Conservation (phyloP, 2,329 filamentous ascomycete genomes). For the Alternaria brassicicola region DNA sequence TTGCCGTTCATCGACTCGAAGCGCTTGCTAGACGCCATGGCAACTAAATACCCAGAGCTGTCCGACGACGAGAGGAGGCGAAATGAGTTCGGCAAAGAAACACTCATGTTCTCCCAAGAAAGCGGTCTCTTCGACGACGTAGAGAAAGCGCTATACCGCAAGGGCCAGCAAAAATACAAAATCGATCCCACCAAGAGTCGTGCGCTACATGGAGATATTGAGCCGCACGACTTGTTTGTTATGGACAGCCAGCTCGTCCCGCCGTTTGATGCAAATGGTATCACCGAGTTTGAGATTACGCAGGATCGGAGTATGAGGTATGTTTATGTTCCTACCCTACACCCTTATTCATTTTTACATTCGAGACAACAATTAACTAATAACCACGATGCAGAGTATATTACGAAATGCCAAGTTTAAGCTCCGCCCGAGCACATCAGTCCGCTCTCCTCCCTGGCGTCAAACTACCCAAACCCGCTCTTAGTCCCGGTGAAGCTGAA, state of each 20-base stretch:
- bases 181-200: conserved; percentile 77
- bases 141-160: conserved; percentile 86
- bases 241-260: conserved; percentile 83
- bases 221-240: conserved; percentile 82
- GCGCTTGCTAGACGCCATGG: conserved; percentile 80
- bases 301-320: conserved; percentile 79
- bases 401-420: conserved; percentile 77
- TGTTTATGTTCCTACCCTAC: conserved; percentile 41
- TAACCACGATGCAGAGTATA: conserved; percentile 65
- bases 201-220: conserved; percentile 78
- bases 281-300: conserved; percentile 38
- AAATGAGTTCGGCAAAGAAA: conserved; percentile 80
- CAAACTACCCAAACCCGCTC: conserved; percentile 70
- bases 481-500: conserved; percentile 71
- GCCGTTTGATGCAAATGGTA: conserved; percentile 68
- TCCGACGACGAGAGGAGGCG: conserved; percentile 76
- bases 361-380: conserved; percentile 24
- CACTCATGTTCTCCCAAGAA: conserved; percentile 81
- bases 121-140: conserved; percentile 88
- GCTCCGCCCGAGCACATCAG: conserved; percentile 74
- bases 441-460: conserved; percentile 91
- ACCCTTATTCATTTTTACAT: background rate
- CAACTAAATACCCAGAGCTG: conserved; percentile 79
- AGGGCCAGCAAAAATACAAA: conserved; percentile 67
- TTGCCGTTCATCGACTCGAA: conserved; percentile 96